Conservation (phyloP, 768 basidiomycete species). For the Mycena capillaripes region DNA sequence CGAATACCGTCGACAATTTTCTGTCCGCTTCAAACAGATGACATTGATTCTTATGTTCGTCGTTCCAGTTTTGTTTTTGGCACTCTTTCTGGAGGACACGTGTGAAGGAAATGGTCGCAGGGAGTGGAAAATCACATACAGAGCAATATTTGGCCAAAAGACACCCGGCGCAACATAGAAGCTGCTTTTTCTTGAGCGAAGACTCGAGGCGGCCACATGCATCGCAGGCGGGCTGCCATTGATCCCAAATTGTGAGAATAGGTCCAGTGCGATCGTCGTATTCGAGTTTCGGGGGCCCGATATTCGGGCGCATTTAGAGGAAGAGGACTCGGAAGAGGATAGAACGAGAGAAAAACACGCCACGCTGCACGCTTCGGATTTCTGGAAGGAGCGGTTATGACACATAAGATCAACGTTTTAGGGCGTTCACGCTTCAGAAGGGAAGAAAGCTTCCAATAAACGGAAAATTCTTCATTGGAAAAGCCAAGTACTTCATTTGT, state of each 20-base stretch:
- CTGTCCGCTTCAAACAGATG: constrained; percentile 19
- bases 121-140: not conserved
- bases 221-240: constrained; percentile 8
- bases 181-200: not conserved
- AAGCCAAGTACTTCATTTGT: no score
- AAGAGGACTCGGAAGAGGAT: not conserved
- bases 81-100: not conserved
- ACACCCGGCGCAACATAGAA: constrained; percentile 2
- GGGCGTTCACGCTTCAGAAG: no score
- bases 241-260: not conserved
- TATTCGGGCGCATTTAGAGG: not conserved
- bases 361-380: no score
- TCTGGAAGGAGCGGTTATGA: no score
- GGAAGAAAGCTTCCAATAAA: no score
- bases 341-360: no score
- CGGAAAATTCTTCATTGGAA: no score
- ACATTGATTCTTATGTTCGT: constrained; percentile 8
- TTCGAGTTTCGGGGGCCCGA: no score
- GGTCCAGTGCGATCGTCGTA: not conserved
- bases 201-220: constrained; percentile 3
- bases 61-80: constrained; percentile 4
- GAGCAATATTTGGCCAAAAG: constrained; percentile 18
- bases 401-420: no score
- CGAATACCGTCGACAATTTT: constrained; percentile 11
- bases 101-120: not conserved